Percentiles rank a stretch among this genome's conserved stretches.
Evolutionary conservation across 1,284 basidiomycete genomes (phyloP).

Genomic region (Cryptococcus floricola): DNA sequence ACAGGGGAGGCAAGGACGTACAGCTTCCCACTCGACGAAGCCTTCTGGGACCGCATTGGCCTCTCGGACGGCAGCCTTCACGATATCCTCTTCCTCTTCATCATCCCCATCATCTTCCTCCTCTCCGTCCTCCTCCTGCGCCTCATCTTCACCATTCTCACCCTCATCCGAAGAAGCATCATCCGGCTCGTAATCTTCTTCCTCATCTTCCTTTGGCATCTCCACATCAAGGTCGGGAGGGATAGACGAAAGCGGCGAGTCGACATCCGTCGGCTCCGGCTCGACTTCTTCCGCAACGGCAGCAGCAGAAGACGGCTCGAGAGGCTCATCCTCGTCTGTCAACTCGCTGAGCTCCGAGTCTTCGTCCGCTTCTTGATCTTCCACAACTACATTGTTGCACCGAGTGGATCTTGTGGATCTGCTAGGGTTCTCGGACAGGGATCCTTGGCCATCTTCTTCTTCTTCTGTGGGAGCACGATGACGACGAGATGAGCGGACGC

Average conservation of each 20-base stretch:
- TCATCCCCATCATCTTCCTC: conserved; percentile 15
- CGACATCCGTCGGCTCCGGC: conserved; percentile 3
- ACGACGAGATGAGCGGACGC: too few relatives aligned
- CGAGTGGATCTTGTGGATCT: neutral
- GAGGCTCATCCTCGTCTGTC: conserved; percentile 42
- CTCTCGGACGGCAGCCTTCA: conserved; percentile 38
- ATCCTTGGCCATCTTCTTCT: neutral
- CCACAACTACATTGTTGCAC: neutral
- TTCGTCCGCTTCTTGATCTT: conserved; percentile 14
- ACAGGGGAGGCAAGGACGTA: conserved; percentile 25
- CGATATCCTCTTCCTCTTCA: conserved; percentile 32
- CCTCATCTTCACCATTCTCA: neutral
- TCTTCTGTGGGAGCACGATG: neutral
- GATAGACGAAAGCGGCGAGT: neutral
- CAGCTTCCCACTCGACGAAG: conserved; percentile 52
- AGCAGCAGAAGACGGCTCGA: conserved; percentile 9
- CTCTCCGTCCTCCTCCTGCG: conserved; percentile 5
- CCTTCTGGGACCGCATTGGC: conserved; percentile 35
- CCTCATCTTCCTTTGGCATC: neutral
- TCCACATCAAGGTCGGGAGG: neutral
- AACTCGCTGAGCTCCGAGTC: conserved; percentile 47
- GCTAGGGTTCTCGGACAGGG: neutral
- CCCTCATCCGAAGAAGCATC: neutral
- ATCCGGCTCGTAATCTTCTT: neutral
- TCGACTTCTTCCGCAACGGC: conserved; percentile 2